These are phyloP conservation scores for Cryptococcus sp. DNA, from an alignment of 1,284 basidiomycete genomes.

Conservation along the genomic window DNA sequence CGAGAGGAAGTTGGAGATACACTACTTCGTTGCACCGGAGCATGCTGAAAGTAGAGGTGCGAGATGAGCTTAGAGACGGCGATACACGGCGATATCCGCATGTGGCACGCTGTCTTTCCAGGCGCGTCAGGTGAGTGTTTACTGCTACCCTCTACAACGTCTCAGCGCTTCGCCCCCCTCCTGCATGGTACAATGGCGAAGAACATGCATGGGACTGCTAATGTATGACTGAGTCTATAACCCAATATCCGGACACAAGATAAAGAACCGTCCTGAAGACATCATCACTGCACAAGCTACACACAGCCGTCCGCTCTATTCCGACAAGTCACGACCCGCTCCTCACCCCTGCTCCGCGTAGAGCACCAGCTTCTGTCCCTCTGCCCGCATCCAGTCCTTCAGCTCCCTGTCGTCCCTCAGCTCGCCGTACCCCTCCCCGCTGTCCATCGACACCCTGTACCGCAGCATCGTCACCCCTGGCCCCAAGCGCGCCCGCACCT, in stretches of 20 bases:
- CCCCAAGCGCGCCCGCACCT: constrained; percentile 82
- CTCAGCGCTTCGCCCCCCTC: too few relatives aligned
- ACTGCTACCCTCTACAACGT: too few relatives aligned
- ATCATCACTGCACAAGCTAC: background rate
- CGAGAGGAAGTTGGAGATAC: too few relatives aligned
- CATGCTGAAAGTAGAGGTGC: too few relatives aligned
- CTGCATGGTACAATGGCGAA: too few relatives aligned
- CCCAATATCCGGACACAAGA: background rate
- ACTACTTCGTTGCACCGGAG: too few relatives aligned
- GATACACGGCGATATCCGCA: too few relatives aligned
- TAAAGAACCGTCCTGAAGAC: background rate
- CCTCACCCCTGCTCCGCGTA: constrained; percentile 59
- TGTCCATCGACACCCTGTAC: constrained; percentile 65
- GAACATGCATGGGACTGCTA: background rate
- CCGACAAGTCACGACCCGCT: background rate
- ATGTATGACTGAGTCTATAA: background rate
- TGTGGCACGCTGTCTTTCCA: too few relatives aligned
- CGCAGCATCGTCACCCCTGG: constrained; percentile 66
- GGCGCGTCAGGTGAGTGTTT: too few relatives aligned
- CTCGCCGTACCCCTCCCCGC: constrained; percentile 57
- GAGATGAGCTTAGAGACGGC: too few relatives aligned
- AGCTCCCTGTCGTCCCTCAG: constrained; percentile 69
- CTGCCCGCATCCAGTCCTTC: constrained; percentile 72
- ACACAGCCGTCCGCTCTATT: background rate
- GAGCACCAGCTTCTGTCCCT: constrained; percentile 77